Percentiles rank a stretch among this genome's conserved stretches.
Evolutionary conservation across 495 filamentous ascomycete genomes (phyloP).

Genomic region (Oleoguttula mirabilis): DNA sequence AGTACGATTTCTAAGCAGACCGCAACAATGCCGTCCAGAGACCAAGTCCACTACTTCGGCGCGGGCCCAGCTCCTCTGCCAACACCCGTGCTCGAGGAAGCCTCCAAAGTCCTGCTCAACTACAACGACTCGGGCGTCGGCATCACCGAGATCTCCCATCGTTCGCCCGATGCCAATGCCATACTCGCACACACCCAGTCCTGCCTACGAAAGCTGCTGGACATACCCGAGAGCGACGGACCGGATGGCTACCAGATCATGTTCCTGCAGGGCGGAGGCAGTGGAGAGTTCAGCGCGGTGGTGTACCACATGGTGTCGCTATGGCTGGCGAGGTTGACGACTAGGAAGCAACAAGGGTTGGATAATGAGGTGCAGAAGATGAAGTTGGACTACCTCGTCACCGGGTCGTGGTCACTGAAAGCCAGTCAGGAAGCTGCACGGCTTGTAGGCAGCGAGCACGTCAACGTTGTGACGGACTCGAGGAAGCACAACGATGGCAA

Average conservation of each 20-base stretch:
- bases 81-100: constrained; percentile 60
- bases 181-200: constrained; percentile 30
- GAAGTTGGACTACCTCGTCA: constrained; percentile 80
- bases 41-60: constrained; percentile 67
- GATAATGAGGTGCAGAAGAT: constrained; percentile 45
- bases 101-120: constrained; percentile 66
- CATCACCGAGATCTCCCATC: constrained; percentile 80
- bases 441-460: constrained; percentile 60
- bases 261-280: constrained; percentile 76
- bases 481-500: constrained; percentile 64
- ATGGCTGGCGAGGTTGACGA: constrained; percentile 54
- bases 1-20: too few species aligned
- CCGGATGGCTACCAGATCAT: constrained; percentile 58
- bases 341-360: constrained; percentile 19
- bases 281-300: constrained; percentile 66
- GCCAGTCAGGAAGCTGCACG: constrained; percentile 74
- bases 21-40: constrained; percentile 49
- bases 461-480: constrained; percentile 67
- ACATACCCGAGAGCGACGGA: constrained; percentile 43
- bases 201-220: constrained; percentile 41
- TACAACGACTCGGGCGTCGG: constrained; percentile 70
- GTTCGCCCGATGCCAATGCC: constrained; percentile 55
- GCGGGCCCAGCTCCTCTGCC: constrained; percentile 79
- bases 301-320: constrained; percentile 69
- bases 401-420: constrained; percentile 87